Percentiles rank a stretch among this genome's conserved stretches.
phyloP scores from a whole-genome alignment of 2,329 filamentous ascomycete genomes.

The Pestalotiopsis sp. region DNA sequence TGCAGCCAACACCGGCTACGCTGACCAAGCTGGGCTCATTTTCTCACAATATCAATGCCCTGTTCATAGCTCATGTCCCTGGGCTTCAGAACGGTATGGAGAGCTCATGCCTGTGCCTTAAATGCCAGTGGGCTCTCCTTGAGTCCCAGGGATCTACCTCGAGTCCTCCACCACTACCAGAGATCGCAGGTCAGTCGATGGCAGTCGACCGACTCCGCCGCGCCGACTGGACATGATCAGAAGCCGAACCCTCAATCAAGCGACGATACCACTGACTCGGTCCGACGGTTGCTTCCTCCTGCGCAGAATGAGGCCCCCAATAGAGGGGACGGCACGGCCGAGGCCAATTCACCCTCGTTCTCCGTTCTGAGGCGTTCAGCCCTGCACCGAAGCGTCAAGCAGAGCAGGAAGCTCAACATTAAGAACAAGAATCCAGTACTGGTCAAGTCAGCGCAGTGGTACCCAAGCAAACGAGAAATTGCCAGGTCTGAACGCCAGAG shows the following conservation, averaged over 20 bases:
- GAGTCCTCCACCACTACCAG: conserved; percentile 9
- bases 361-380: conserved; percentile 14
- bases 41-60: conserved; percentile 19
- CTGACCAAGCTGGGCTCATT: conserved; percentile 1
- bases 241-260: not conserved
- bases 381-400: conserved; percentile 15
- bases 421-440: conserved; percentile 15
- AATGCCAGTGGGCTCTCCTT: conserved; percentile 25
- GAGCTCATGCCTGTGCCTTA: conserved; percentile 23
- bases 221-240: not conserved
- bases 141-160: conserved; percentile 24
- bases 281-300: not conserved
- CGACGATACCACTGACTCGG: not conserved
- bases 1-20: conserved; percentile 5
- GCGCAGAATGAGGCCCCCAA: not conserved
- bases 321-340: not conserved
- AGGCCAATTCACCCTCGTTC: conserved; percentile 7
- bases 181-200: not conserved
- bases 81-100: conserved; percentile 29
- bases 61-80: conserved; percentile 32
- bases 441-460: conserved; percentile 14
- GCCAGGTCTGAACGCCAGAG: conserved; percentile 21
- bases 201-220: conserved; percentile 2
- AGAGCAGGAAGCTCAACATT: conserved; percentile 1
- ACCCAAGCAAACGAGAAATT: conserved; percentile 16